Evolutionary conservation across 2,329 filamentous ascomycete species (phyloP).

Genomic region (Aspergillus tamarii): DNA sequence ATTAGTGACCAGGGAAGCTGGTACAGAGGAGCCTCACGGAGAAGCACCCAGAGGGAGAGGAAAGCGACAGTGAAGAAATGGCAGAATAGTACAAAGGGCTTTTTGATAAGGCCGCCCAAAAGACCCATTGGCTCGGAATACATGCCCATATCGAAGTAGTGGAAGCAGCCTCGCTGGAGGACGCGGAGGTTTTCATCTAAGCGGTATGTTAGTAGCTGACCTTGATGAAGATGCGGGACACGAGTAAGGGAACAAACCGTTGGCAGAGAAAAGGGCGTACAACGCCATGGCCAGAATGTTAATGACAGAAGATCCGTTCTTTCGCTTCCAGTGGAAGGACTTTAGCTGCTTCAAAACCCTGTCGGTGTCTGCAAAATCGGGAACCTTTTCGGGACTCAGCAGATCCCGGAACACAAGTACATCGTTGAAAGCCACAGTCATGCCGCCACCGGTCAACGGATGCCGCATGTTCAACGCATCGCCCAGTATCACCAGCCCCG

Average conservation of each 20-base stretch:
- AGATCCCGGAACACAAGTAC: slow-evolving; percentile 76
- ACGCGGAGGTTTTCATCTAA: slow-evolving; percentile 70
- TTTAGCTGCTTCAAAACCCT: slow-evolving; percentile 71
- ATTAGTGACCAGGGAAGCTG: slow-evolving; percentile 68
- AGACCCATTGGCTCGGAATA: slow-evolving; percentile 80
- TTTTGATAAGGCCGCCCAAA: slow-evolving; percentile 77
- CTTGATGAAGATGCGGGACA: background rate
- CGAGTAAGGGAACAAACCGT: slow-evolving; percentile 50
- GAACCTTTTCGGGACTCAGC: slow-evolving; percentile 69
- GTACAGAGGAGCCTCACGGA: slow-evolving; percentile 53
- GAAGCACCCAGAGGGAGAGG: slow-evolving; percentile 75
- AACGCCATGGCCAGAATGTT: slow-evolving; percentile 97
- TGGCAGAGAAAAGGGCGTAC: slow-evolving; percentile 86
- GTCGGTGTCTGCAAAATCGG: slow-evolving; percentile 67
- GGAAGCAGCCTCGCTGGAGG: slow-evolving; percentile 87
- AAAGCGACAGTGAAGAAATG: slow-evolving; percentile 97
- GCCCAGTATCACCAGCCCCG: slow-evolving; percentile 79
- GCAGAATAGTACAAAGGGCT: slow-evolving; percentile 77
- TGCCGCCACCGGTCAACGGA: slow-evolving; percentile 92
- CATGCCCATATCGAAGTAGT: slow-evolving; percentile 79
- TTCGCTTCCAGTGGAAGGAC: slow-evolving; percentile 84
- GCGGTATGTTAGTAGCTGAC: slow-evolving; percentile 10
- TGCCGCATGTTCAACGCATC: slow-evolving; percentile 99
- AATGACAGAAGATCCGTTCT: slow-evolving; percentile 81
- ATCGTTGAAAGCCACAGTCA: slow-evolving; percentile 97